These are phyloP conservation scores for Kuraishia cidri DNA, from an alignment of 805 yeast genomes.

Conservation along the genomic window DNA sequence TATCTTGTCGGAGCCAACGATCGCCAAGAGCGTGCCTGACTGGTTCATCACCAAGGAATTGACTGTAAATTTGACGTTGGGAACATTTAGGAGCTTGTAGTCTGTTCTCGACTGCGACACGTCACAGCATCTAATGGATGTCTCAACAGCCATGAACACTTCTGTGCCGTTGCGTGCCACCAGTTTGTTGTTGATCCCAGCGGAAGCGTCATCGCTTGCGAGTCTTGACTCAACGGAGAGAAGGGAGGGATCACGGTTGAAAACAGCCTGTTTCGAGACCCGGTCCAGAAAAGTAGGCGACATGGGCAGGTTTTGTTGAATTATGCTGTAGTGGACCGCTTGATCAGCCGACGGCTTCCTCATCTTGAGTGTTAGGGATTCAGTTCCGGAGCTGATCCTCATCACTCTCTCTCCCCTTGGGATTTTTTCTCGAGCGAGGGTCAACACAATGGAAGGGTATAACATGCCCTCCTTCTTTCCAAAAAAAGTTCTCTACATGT, in stretches of 20 bases:
- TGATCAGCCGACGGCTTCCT: no score
- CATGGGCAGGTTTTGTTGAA: neutral
- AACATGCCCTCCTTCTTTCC: no score
- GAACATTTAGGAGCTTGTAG: conserved; percentile 14
- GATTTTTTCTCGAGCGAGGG: no score
- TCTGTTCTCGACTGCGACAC: conserved; percentile 12
- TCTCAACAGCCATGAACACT: conserved; percentile 20
- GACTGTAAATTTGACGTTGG: conserved; percentile 11
- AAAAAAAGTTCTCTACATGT: no score
- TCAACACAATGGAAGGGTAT: no score
- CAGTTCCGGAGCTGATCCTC: no score
- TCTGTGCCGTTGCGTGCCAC: conserved; percentile 8
- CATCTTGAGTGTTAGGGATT: no score
- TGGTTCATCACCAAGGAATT: conserved; percentile 15
- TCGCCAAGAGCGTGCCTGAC: conserved; percentile 21
- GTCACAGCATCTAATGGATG: conserved; percentile 20
- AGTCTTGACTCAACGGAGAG: no score
- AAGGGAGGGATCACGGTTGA: no score
- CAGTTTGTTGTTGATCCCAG: neutral
- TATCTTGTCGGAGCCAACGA: conserved; percentile 13
- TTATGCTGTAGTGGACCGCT: no score
- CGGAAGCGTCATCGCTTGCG: no score
- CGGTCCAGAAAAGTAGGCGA: neutral
- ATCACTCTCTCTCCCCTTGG: no score
- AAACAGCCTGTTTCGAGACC: neutral